Evolutionary conservation across 805 yeast species (phyloP).

Genomic region (Schizosaccharomyces japonicus): DNA sequence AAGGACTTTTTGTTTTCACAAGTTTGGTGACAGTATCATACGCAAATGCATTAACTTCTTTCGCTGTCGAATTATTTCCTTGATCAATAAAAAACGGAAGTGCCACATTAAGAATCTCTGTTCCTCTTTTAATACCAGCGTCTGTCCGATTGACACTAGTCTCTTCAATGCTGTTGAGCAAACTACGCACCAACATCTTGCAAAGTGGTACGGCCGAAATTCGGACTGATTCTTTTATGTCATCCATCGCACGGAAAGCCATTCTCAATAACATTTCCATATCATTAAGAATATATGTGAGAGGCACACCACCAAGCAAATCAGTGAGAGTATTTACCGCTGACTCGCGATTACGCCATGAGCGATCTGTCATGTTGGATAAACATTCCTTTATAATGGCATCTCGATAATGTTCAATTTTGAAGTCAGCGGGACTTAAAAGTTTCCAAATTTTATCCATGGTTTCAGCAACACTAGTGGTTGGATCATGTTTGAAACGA

Average conservation of each 20-base stretch:
- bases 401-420: conserved; percentile 30
- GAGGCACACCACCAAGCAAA: conserved; percentile 35
- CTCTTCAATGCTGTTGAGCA: conserved; percentile 33
- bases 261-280: conserved; percentile 60
- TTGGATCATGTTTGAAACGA: conserved; percentile 72
- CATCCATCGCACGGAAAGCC: conserved; percentile 78
- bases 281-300: conserved; percentile 23
- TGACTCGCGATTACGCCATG: conserved; percentile 88
- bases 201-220: conserved; percentile 53
- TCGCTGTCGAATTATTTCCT: too few species aligned
- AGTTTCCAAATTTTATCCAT: conserved; percentile 80
- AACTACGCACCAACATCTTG: conserved; percentile 34
- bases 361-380: conserved; percentile 47
- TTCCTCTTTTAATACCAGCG: conserved; percentile 15
- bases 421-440: conserved; percentile 30
- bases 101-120: conserved; percentile 27
- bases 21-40: conserved; percentile 38
- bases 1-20: conserved; percentile 35
- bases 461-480: conserved; percentile 42
- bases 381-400: conserved; percentile 41
- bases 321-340: conserved; percentile 50
- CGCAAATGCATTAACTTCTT: conserved; percentile 58
- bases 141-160: conserved; percentile 21
- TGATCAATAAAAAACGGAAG: conserved; percentile 65
- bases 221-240: conserved; percentile 80